Base-by-base conservation (phyloP, 331 rosid genomes). In the Acacia concinna region DNA sequence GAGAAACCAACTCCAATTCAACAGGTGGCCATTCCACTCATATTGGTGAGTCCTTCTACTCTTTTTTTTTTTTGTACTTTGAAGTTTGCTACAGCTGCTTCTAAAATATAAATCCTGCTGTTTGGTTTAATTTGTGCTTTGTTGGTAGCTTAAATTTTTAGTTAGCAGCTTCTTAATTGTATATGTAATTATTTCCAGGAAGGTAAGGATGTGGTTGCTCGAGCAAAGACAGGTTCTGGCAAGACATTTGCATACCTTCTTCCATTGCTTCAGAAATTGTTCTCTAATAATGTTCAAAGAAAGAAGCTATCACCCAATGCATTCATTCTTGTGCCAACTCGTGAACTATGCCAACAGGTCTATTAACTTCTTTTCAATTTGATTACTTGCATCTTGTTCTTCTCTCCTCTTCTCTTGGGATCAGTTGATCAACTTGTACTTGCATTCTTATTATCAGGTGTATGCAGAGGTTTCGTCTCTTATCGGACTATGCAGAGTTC, bases 221-320 rank as follows among this genome's bases (percentile, higher is more conserved):
- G 98, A 43, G 99, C 97, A 1, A 93, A 95, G 83, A 95, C 97
- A 11, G 98, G 99, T 68, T 95, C 99, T 1, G 97, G 99, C 60
- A 95, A 95, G 82, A 95, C 99, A 8, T 86, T 95, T 64, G 97
- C 98, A 0, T 95, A 90, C 73, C 96, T 95, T 40, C 91, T 93
- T 44, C 99, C 99, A 0, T 71, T 93, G 92, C 93, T 95, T 67
- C 98, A 93, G 90, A 93, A 93, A 84, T 82, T 95, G 34, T 90
- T 95, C 23, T 47, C 85, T 20, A 74, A 63, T 81, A 74, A 81
- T 60, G 82, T 35, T 71, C 82, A 92, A 40, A 83, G 85, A 82
- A 89, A 86, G 75, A 91, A 88, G 86, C 84, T 88, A 0, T 93
- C 94, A 21, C 96, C 98, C 1, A 87, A 88, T 76, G 98, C 96